These are phyloP conservation scores for Tetrastigma voinierianum DNA, from an alignment of 164 flowering plant genomes.

Conservation along the genomic window DNA sequence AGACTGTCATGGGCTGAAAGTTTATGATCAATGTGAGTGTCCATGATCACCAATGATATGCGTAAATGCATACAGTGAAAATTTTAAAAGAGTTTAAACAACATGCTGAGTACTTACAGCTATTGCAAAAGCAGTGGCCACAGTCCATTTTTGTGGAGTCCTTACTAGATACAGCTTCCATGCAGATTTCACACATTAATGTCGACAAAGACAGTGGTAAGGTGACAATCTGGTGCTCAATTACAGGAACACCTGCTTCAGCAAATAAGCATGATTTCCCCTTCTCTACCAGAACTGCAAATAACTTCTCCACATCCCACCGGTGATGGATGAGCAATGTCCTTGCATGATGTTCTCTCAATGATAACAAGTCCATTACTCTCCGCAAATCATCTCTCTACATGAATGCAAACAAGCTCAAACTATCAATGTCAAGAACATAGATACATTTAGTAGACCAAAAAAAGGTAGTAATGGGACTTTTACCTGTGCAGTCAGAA, in stretches of 20 bases:
- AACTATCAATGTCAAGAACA: not conserved
- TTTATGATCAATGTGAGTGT: too few relatives aligned
- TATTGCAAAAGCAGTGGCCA: constrained; percentile 80
- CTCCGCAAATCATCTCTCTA: constrained; percentile 70
- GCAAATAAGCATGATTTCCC: constrained; percentile 55
- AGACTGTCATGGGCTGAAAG: too few relatives aligned
- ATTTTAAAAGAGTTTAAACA: too few relatives aligned
- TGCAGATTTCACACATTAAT: constrained; percentile 58
- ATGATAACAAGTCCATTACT: constrained; percentile 66
- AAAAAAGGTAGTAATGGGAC: not conserved
- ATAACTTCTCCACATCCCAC: constrained; percentile 73
- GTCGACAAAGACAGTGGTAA: constrained; percentile 17
- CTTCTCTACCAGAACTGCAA: constrained; percentile 62
- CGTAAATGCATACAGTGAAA: too few relatives aligned
- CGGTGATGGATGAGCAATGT: constrained; percentile 76
- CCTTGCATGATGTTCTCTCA: constrained; percentile 80
- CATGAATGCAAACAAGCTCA: constrained; percentile 6
- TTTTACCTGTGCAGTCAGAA: constrained; percentile 75
- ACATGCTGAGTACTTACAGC: constrained; percentile 42
- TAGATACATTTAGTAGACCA: too few relatives aligned
- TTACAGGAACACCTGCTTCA: constrained; percentile 60
- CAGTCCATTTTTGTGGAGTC: constrained; percentile 74
- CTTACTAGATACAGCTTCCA: constrained; percentile 45
- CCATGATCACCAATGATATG: too few relatives aligned
- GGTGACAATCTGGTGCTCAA: constrained; percentile 21